phyloP scores from a whole-genome alignment of 2,329 filamentous ascomycete genomes.

The Cladosporium austrohemisphaericum region DNA sequence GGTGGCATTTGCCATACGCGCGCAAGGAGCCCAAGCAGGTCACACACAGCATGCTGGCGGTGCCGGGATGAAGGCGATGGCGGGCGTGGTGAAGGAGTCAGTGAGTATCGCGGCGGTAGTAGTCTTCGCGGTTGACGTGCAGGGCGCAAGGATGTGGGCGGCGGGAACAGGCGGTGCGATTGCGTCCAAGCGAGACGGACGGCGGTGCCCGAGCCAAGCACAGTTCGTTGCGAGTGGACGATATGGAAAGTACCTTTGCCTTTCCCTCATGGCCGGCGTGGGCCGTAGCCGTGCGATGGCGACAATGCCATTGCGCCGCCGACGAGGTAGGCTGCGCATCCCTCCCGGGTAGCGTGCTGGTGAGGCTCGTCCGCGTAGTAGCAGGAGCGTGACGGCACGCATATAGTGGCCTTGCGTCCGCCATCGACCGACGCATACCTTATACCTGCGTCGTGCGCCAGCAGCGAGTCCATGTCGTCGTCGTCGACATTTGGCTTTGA shows the following conservation, averaged over 20 bases:
- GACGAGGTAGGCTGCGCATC: too few species aligned
- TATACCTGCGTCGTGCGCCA: too few species aligned
- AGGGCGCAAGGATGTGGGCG: constrained; percentile 10
- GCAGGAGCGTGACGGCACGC: constrained; percentile 3
- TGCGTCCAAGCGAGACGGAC: constrained; percentile 6
- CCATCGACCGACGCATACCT: background rate
- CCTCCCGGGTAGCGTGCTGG: too few species aligned
- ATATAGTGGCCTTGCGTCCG: constrained; percentile 14
- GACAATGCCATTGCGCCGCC: too few species aligned
- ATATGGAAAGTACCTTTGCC: too few species aligned
- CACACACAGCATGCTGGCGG: constrained; percentile 5
- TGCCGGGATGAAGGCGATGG: background rate
- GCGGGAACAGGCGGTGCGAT: constrained; percentile 4
- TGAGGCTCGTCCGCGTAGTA: background rate
- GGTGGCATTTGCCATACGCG: constrained; percentile 9
- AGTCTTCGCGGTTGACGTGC: constrained; percentile 10
- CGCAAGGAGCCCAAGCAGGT: constrained; percentile 1
- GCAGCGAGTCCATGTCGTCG: background rate
- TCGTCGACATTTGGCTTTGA: constrained; percentile 1
- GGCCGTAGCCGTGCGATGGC: too few species aligned
- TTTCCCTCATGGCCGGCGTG: too few species aligned
- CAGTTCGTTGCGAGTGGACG: too few species aligned
- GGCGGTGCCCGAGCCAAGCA: constrained; percentile 3
- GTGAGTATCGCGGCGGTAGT: too few species aligned
- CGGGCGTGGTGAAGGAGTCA: background rate